phyloP scores from a whole-genome alignment of 2,329 filamentous ascomycete genomes.

The Rutstroemia sp. region DNA sequence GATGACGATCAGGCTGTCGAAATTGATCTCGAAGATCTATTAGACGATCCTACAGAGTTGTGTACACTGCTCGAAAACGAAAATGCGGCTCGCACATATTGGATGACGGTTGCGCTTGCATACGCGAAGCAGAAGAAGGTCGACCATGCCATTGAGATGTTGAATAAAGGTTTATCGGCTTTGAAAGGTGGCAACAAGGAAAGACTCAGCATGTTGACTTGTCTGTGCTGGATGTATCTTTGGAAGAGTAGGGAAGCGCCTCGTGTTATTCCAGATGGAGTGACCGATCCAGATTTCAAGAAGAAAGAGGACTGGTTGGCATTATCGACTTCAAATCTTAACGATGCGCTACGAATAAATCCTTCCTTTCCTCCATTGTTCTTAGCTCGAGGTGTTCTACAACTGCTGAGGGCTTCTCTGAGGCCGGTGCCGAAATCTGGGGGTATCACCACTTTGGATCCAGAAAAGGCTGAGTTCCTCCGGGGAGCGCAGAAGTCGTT shows the following conservation, averaged over 20 bases:
- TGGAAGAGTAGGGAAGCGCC: conserved; percentile 64
- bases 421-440: conserved; percentile 65
- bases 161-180: conserved; percentile 56
- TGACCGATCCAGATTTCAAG: conserved; percentile 54
- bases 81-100: conserved; percentile 81
- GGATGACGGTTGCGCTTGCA: conserved; percentile 95
- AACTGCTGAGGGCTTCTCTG: conserved; percentile 79
- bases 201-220: conserved; percentile 57
- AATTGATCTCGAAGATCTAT: conserved; percentile 82
- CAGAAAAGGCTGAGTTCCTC: conserved; percentile 69
- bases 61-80: conserved; percentile 95
- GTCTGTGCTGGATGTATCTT: conserved; percentile 64
- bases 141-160: conserved; percentile 71
- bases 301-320: conserved; percentile 93
- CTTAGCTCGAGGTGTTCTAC: conserved; percentile 82
- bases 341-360: conserved; percentile 92
- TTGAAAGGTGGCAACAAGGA: conserved; percentile 56
- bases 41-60: conserved; percentile 90
- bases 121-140: conserved; percentile 95
- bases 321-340: conserved; percentile 81
- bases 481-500: conserved; percentile 87
- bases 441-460: conserved; percentile 55
- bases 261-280: conserved; percentile 56
- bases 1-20: conserved; percentile 71
- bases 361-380: conserved; percentile 87